A percentile compares a stretch with the other conserved stretches of the same genome.
phyloP scores from a whole-genome alignment of 2,329 filamentous ascomycete genomes.

The Capronia americana region DNA sequence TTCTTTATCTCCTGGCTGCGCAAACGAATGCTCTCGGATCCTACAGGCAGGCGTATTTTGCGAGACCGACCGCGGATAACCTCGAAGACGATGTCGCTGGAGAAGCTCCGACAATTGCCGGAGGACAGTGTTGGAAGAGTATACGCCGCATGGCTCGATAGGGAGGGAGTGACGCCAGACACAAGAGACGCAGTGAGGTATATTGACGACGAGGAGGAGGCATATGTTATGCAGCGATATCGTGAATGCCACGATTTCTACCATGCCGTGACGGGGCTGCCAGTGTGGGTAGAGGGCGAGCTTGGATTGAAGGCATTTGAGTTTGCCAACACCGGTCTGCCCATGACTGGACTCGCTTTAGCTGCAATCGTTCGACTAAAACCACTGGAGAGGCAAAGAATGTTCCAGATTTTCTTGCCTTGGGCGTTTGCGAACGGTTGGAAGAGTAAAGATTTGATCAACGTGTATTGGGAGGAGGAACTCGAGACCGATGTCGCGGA shows the following conservation, averaged over 20 bases:
- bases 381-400: slow-evolving; percentile 67
- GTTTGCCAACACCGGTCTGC: slow-evolving; percentile 90
- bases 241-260: slow-evolving; percentile 98
- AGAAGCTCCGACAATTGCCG: slow-evolving; percentile 74
- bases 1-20: slow-evolving; percentile 94
- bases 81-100: slow-evolving; percentile 71
- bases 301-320: slow-evolving; percentile 98
- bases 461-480: slow-evolving; percentile 97
- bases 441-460: slow-evolving; percentile 79
- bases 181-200: slow-evolving; percentile 82
- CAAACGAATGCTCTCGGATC: slow-evolving; percentile 82
- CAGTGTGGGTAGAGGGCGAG: slow-evolving; percentile 92
- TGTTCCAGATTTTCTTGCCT: slow-evolving; percentile 77
- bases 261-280: slow-evolving; percentile 89
- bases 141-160: slow-evolving; percentile 90
- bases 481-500: slow-evolving; percentile 81
- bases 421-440: slow-evolving; percentile 90
- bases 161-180: slow-evolving; percentile 91
- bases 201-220: slow-evolving; percentile 93
- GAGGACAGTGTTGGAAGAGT: slow-evolving; percentile 76
- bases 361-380: slow-evolving; percentile 73
- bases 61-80: slow-evolving; percentile 88
- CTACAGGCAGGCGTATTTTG: slow-evolving; percentile 88
- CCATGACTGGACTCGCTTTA: slow-evolving; percentile 90
- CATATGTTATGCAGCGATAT: slow-evolving; percentile 98